phyloP scores from a whole-genome alignment of 2,329 filamentous ascomycete genomes.

The Spiromastix sp. region DNA sequence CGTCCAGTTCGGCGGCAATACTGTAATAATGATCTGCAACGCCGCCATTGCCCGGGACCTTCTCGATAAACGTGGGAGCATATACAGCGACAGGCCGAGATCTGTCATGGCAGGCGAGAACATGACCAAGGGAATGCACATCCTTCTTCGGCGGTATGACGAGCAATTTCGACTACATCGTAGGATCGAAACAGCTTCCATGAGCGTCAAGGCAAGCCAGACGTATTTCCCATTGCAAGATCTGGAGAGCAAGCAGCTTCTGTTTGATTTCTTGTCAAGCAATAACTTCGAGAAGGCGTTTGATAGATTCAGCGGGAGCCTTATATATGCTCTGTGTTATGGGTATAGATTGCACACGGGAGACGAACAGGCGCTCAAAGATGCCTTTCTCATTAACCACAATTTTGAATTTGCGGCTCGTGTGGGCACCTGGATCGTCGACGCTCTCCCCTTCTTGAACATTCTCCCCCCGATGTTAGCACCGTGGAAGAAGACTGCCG shows the following conservation, averaged over 20 bases:
- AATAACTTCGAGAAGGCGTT: slow-evolving; percentile 36
- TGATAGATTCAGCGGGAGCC: slow-evolving; percentile 39
- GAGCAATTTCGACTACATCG: slow-evolving; percentile 37
- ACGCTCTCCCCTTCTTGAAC: slow-evolving; percentile 34
- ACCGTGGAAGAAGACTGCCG: slow-evolving; percentile 29
- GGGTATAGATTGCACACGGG: slow-evolving; percentile 34
- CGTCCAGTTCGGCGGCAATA: not conserved
- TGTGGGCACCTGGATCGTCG: slow-evolving; percentile 34
- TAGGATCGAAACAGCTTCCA: slow-evolving; percentile 33
- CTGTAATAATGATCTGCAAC: not conserved
- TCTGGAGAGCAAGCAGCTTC: slow-evolving; percentile 38
- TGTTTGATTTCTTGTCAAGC: slow-evolving; percentile 30
- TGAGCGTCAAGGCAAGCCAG: slow-evolving; percentile 34
- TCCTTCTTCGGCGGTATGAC: slow-evolving; percentile 41
- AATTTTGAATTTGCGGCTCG: slow-evolving; percentile 40
- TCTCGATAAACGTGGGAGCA: slow-evolving; percentile 16
- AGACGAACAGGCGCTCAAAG: slow-evolving; percentile 34
- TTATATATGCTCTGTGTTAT: slow-evolving; percentile 43
- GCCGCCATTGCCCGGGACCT: not conserved
- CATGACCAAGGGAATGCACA: slow-evolving; percentile 27
- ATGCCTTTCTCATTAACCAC: slow-evolving; percentile 34
- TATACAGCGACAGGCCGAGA: slow-evolving; percentile 28
- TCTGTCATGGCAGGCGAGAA: slow-evolving; percentile 19
- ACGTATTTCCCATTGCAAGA: slow-evolving; percentile 41
- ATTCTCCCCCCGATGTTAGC: slow-evolving; percentile 33